Evolutionary conservation across 2,329 filamentous ascomycete species (phyloP).

Genomic region (Botrytis porri): DNA sequence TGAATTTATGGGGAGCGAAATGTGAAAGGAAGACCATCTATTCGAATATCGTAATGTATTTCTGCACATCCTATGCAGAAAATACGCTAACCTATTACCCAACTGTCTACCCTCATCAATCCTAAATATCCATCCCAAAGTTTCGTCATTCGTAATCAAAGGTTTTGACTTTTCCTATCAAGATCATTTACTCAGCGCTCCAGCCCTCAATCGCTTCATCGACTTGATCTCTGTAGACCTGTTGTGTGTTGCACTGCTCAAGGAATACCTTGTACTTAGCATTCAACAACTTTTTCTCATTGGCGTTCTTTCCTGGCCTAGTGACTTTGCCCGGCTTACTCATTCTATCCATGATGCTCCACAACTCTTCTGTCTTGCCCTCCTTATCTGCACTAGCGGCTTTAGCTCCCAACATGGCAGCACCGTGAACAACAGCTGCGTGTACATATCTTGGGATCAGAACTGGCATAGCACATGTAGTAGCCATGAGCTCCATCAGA

Average conservation of each 20-base stretch:
- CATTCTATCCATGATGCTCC: slow-evolving; percentile 97
- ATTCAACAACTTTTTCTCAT: slow-evolving; percentile 75
- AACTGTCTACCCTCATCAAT: background rate
- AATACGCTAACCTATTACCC: background rate
- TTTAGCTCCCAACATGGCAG: slow-evolving; percentile 96
- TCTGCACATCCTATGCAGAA: background rate
- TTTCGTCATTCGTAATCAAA: slow-evolving; percentile 9
- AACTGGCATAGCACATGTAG: slow-evolving; percentile 87
- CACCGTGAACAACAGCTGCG: slow-evolving; percentile 94
- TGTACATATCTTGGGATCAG: slow-evolving; percentile 91
- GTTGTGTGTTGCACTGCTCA: slow-evolving; percentile 84
- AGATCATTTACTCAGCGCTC: slow-evolving; percentile 27
- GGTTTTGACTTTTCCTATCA: background rate
- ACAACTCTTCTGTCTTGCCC: slow-evolving; percentile 80
- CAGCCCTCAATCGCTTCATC: slow-evolving; percentile 57
- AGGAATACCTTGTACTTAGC: slow-evolving; percentile 96
- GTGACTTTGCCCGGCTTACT: slow-evolving; percentile 89
- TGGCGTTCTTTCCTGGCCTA: slow-evolving; percentile 65
- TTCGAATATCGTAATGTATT: background rate
- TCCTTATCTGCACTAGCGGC: slow-evolving; percentile 79
- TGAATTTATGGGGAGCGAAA: too few relatives aligned
- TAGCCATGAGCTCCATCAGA: slow-evolving; percentile 87
- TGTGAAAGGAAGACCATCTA: background rate
- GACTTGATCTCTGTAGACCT: slow-evolving; percentile 74
- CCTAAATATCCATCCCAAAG: background rate